phyloP scores from a whole-genome alignment of 352 stramenopile genomes.

The Phytophthora multivora region DNA sequence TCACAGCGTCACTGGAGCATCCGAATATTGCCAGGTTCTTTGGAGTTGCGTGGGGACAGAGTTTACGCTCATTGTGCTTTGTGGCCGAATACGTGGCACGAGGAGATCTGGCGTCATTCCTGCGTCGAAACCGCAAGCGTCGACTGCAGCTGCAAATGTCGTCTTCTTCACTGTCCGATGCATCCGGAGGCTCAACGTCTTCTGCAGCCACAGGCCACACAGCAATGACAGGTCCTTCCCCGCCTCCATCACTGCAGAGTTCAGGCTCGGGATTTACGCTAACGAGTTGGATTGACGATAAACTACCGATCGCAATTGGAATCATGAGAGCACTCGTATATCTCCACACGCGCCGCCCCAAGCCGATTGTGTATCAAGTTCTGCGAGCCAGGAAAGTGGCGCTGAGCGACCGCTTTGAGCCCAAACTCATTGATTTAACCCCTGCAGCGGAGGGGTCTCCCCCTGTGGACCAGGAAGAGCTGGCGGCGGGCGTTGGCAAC shows the following conservation, averaged over 20 bases:
- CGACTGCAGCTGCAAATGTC: constrained; percentile 23
- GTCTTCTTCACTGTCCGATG: constrained; percentile 22
- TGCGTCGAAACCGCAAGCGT: constrained; percentile 18
- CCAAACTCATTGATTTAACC: constrained; percentile 32
- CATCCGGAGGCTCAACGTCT: constrained; percentile 1
- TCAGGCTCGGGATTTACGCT: constrained; percentile 23
- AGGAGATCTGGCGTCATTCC: constrained; percentile 29
- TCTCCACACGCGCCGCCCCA: constrained; percentile 25
- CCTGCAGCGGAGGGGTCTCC: constrained; percentile 21
- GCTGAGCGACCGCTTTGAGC: constrained; percentile 25
- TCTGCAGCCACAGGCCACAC: constrained; percentile 4
- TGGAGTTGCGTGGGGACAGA: constrained; percentile 55
- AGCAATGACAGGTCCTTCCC: constrained; percentile 3
- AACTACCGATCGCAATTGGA: constrained; percentile 28
- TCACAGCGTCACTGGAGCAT: constrained; percentile 61
- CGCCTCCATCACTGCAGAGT: constrained; percentile 23
- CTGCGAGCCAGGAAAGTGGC: constrained; percentile 33
- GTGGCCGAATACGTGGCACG: constrained; percentile 22
- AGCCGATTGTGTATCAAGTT: constrained; percentile 27
- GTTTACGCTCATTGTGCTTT: constrained; percentile 22
- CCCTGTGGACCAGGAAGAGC: constrained; percentile 24
- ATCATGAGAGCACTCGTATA: constrained; percentile 27
- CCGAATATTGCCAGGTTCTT: constrained; percentile 63
- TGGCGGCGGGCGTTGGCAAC: constrained; percentile 30
- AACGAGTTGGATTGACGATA: constrained; percentile 30